Evolutionary conservation across 495 filamentous ascomycete genomes (phyloP), one percentile per base, ranked within the genome.

Genomic region (Annulohypoxylon stygium): DNA sequence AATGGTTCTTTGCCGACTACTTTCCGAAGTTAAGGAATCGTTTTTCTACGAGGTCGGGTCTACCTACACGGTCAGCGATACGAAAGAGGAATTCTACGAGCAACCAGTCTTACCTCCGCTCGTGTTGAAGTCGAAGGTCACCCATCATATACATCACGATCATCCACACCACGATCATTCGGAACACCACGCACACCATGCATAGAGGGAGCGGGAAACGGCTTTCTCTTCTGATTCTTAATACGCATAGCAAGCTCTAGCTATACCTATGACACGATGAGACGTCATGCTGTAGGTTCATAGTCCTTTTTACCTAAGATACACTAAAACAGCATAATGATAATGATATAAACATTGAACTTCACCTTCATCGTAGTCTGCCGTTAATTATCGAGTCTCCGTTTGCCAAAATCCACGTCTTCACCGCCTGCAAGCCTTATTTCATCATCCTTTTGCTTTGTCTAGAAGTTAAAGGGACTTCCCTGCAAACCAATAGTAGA

Each of bases 1-100:
- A 41, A 69, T 65, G 18, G 75, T 65, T 25, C 70, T 83, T 12
- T 75, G 78, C 41, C 67, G 70, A 39, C 67, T 84, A 59, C 81
- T 84, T 73, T 80, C 82, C 23, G 74, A 78, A 26, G 80, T 85
- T 26, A 81, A 75, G 60, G 79, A 78, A 45, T 82, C 81, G 12
- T 85, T 83, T 68, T 70, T 70, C 16, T 81, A 77, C 58, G 83
- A 84, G 69, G 67, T 80, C 7, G 77, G 80, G 4, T 70, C 57
- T 30, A 69, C 70, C 41, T 69, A 73, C 48, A 74, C 66, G 7
- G 47, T 78, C 33, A 65, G 65, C 57, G 73, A 76, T 36, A 60
- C 62, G 7, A 75, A 74, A 36, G 74, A 76, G 48, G 69, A 71
- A 30, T 25, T 71, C 18, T 33, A 43, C 55, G 76, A 75, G 50